Evolutionary conservation across 108 stramenopile genomes (phyloP), one percentile per base, ranked within the genome.

Genomic region (Asterionellopsis glacialis): DNA sequence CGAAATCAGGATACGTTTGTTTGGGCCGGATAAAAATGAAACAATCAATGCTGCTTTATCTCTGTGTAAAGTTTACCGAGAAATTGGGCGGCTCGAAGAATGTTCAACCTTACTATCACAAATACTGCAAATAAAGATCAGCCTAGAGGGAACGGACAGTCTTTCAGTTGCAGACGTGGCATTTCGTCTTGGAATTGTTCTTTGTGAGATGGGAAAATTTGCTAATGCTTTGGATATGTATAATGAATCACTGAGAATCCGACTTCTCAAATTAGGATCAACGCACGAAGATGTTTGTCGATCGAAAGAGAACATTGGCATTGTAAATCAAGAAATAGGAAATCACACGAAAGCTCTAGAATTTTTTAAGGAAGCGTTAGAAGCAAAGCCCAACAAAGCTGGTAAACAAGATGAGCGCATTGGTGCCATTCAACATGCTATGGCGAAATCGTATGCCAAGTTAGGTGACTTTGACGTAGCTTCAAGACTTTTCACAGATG

Each of bases 291-390:
- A 57, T 13, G 16, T 57, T 22, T 5, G n/a, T 6, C n/a, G 15
- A n/a, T 39, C 25, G 16, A 14, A 70, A 45, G 76, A 77, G 55
- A 77, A 73, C 14, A 70, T 74, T 23, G 76, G 73, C n/a, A 77
- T 74, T 21, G 71, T 77, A 14, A 63, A 77, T 22, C 76, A 77
- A 58, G 74, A 77, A 41, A 51, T 47, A 9, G 53, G 56, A 33
- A 53, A 53, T 21, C 76, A 77, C 21, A 49, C 65, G 47, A 61
- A 68, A 10, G 76, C 76, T 43, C 52, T 77, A 7, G 40, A 69
- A 25, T 61, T 61, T 0, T 77, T 77, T 16, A 69, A 73, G 44
- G 42, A 69, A 60, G 76, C 76, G 19, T 45, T 77, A 21, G 73
- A 63, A 24, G 74, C 74, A n/a, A 77, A 77, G 49, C 56, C 54